These are phyloP conservation scores for Pneumocystis sp. DNA, from an alignment of 1,139 yeast species.

Conservation along the genomic window DNA sequence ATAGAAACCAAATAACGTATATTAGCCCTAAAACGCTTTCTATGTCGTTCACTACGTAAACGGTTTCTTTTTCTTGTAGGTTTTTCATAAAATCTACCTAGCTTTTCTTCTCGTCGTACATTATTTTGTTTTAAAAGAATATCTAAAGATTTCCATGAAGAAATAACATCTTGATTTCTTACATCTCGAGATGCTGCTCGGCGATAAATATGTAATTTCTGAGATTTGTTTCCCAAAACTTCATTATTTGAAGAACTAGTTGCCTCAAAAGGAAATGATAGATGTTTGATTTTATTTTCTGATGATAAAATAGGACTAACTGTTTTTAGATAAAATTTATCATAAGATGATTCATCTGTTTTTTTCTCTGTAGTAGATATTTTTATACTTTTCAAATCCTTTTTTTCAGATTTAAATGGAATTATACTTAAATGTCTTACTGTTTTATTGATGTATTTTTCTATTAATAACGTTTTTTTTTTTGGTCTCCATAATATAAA, in stretches of 20 bases:
- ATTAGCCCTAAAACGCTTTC: conserved; percentile 8
- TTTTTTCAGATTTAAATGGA: not conserved
- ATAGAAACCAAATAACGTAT: conserved; percentile 8
- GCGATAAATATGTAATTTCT: not conserved
- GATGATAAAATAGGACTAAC: not conserved
- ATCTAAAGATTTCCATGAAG: not conserved
- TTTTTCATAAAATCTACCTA: conserved; percentile 10
- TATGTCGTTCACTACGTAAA: conserved; percentile 10
- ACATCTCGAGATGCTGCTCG: not conserved
- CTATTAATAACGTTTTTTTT: not conserved
- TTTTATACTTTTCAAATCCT: not conserved
- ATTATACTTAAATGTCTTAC: not conserved
- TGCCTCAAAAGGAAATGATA: not conserved
- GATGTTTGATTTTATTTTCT: not conserved
- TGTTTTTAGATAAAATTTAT: not conserved
- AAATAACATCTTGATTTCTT: not conserved
- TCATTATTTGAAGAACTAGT: not conserved
- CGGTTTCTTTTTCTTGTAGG: conserved; percentile 11
- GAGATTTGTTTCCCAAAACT: not conserved
- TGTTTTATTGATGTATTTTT: not conserved
- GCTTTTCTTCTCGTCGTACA: conserved; percentile 6
- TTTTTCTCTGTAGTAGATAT: not conserved
- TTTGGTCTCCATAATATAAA: not conserved
- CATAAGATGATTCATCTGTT: not conserved
- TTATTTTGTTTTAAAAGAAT: conserved; percentile 14